A percentile compares a stretch with the other conserved stretches of the same genome.
phyloP scores from a whole-genome alignment of 352 stramenopile genomes.

The Pythium dissimile region DNA sequence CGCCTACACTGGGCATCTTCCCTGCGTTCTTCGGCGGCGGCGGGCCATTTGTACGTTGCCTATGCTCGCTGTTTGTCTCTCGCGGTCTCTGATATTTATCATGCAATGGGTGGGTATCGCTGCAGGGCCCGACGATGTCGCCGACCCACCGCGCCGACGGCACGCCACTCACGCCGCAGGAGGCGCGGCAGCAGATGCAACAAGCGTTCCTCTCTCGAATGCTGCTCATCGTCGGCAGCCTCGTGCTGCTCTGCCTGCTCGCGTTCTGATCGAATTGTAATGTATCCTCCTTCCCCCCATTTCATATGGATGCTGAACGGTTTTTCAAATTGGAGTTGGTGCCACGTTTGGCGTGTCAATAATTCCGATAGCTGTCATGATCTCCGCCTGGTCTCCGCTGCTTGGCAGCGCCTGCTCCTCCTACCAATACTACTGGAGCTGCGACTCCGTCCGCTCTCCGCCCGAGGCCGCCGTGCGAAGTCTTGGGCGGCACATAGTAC shows the following conservation, averaged over 20 bases:
- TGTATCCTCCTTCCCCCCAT: not conserved
- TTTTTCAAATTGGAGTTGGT: too few relatives aligned
- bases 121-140: constrained; percentile 36
- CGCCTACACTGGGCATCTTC: constrained; percentile 78
- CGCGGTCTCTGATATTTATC: not conserved
- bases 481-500: constrained; percentile 27
- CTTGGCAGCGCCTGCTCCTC: constrained; percentile 3
- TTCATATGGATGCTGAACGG: too few relatives aligned
- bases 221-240: constrained; percentile 63
- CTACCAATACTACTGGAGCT: not conserved
- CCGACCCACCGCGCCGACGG: constrained; percentile 40
- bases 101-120: not conserved
- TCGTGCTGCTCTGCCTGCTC: constrained; percentile 71
- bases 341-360: constrained; percentile 1
- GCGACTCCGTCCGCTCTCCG: not conserved
- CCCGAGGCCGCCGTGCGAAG: constrained; percentile 13
- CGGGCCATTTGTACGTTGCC: constrained; percentile 47
- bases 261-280: constrained; percentile 35
- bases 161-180: constrained; percentile 42
- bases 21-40: constrained; percentile 69
- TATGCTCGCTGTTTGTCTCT: too few relatives aligned
- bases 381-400: constrained; percentile 20
- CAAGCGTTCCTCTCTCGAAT: constrained; percentile 71
- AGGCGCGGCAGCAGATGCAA: constrained; percentile 62
- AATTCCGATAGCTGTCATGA: constrained; percentile 21